Percentiles rank a stretch among this genome's conserved stretches.
Conservation (phyloP, 805 yeast species). For the Cyberlindnera euphorbiae region DNA sequence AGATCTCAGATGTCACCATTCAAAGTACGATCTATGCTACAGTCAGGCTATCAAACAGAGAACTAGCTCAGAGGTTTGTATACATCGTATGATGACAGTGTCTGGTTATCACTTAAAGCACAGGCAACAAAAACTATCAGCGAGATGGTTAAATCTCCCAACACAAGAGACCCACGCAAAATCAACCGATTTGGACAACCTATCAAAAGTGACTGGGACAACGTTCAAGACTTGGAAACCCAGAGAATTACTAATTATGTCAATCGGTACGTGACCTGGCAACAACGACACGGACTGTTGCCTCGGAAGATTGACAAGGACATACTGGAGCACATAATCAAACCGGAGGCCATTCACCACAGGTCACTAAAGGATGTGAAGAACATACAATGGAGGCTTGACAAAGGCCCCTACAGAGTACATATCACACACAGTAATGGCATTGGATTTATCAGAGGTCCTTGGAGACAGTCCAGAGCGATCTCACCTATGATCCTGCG, state of each 20-base stretch:
- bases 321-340: constrained; percentile 10
- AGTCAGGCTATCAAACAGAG: constrained; percentile 14
- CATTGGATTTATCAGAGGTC: constrained; percentile 17
- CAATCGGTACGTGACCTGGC: constrained; percentile 10
- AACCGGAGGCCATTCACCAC: constrained; percentile 20
- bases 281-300: constrained; percentile 13
- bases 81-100: background rate
- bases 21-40: constrained; percentile 7
- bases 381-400: constrained; percentile 3
- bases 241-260: constrained; percentile 16
- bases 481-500: constrained; percentile 15
- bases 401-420: constrained; percentile 19
- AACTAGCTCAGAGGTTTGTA: constrained; percentile 8
- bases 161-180: background rate
- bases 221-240: constrained; percentile 14
- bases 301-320: constrained; percentile 18
- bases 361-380: constrained; percentile 14
- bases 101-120: background rate
- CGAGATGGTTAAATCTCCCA: background rate
- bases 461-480: constrained; percentile 16
- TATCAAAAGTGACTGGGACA: constrained; percentile 17
- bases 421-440: constrained; percentile 11
- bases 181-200: constrained; percentile 13
- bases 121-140: background rate
- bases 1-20: constrained; percentile 21